Evolutionary conservation across 768 basidiomycete genomes (phyloP).

Genomic region (Suillus subalutaceus): DNA sequence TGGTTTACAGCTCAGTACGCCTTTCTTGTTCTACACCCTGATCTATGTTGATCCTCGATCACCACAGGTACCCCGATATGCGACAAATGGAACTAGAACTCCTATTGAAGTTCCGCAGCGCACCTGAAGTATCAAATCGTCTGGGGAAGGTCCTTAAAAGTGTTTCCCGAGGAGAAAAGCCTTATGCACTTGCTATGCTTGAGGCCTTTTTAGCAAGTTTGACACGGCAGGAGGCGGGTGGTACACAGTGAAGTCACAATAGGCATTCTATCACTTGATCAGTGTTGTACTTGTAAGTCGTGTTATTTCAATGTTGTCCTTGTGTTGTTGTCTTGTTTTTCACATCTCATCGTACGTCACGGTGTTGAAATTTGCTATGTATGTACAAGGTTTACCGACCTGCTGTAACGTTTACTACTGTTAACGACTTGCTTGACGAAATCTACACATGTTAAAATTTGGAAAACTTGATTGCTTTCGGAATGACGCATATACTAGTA

Average conservation of each 20-base stretch:
- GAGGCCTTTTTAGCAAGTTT: not conserved
- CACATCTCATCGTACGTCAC: not conserved
- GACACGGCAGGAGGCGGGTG: not conserved
- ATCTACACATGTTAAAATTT: not conserved
- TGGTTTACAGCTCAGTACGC: constrained; percentile 33
- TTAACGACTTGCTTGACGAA: not conserved
- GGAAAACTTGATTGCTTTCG: too few relatives aligned
- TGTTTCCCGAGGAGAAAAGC: not conserved
- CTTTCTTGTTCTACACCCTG: not conserved
- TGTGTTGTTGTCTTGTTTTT: not conserved
- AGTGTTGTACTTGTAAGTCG: not conserved
- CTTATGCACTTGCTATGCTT: constrained; percentile 1
- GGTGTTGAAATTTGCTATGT: not conserved
- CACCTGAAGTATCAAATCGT: not conserved
- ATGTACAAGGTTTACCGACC: not conserved
- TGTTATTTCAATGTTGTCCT: not conserved
- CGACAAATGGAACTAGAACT: constrained; percentile 8
- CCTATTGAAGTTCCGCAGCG: not conserved
- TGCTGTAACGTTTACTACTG: not conserved
- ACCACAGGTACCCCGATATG: constrained; percentile 22
- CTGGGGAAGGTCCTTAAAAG: not conserved
- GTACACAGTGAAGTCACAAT: not conserved
- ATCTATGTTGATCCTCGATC: not conserved
- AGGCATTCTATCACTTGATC: not conserved
- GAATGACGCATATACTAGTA: not conserved